Evolutionary conservation across 306 rosid species (phyloP), one percentile per base, ranked within the genome.

Genomic region (Medicago ruthenica): DNA sequence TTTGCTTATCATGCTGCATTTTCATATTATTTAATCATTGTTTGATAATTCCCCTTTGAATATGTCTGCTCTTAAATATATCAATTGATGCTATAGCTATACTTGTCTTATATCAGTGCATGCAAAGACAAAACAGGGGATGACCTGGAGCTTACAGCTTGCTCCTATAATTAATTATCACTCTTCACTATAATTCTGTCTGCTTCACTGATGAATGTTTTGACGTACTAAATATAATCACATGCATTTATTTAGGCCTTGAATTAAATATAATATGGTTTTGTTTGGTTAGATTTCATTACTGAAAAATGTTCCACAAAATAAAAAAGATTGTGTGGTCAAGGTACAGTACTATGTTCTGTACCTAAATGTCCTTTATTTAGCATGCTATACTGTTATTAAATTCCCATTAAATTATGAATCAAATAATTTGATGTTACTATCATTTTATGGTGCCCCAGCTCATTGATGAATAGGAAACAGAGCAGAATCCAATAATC

Each of bases 81-180:
- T 59, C 34, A 50, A 36, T 36, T 14, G 15, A 39, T 57, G 61
- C 57, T 71, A 15, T 70, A 13, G 39, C 31, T 51, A 51, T 16
- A 51, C 9, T 70, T 59, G 24, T 61, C 60, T 80, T 57, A 42
- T 74, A 65, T 73, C 44, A 42, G 34, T 61, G 41, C 63, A 69
- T 63, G 47, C 24, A 22, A 64, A 63, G 77, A 74, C 72, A 85
- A 84, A 74, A 77, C 21, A 53, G 61, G 21, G 12, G 67, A 54
- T 68, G 81, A 84, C 81, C 42, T 81, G 75, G 75, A 74, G 42
- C 50, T 54, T 77, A 68, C 81, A 47, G 59, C 79, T 74, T 54
- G 62, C 48, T 9, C 61, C 73, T 73, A 61, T 77, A 60, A 76
- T 73, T 61, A 62, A 34, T 34, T 34, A 34, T 34, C 37, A 34